Evolutionary conservation across 768 basidiomycete species (phyloP), one percentile per base, ranked within the genome.

Genomic region (Tylopilus rubrobrunneus): DNA sequence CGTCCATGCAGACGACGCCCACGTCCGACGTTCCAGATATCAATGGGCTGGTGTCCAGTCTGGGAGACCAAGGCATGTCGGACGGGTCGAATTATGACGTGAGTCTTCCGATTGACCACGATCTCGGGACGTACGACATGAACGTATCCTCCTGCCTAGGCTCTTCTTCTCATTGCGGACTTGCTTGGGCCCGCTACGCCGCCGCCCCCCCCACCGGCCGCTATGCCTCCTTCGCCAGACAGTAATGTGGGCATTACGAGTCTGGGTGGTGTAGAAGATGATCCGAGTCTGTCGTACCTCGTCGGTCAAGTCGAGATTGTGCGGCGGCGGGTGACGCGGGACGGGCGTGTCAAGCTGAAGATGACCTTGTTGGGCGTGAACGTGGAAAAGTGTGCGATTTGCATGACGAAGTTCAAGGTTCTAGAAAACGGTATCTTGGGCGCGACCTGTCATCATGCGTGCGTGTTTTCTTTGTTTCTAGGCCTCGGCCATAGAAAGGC

Each of bases 351-450:
- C 50, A 90, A 89, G 72, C 61, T 88, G 43, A 91, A 89, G 72
- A 68, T 89, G 46, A 74, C 76, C 8, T 65, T 90, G 47, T 70
- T 87, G 19, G 89, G 84, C 37, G 73, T 78, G 14, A 62, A 74
- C 1, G 87, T 91, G 33, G 81, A 85, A 57, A 81, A 81, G 62
- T 92, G 89, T 67, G 79, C 83, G 39, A 84, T 89, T 47, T 91
- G 89, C 65, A 71, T 89, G 65, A 78, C 76, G 45, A 85, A 85
- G 69, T 91, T 88, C 71, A 82, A 74, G 69, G 75, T 71, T 8
- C 78, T 70, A 17, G 84, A 90, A 53, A 59, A 62, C 52, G 86
- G 78, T 14, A 78, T 78, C 33, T 62, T 87, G 67, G 78, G 80
- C 4, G 78, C 79, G 14, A 70, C 64, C 19, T 91, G 88, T 66